phyloP scores from a whole-genome alignment of 495 filamentous ascomycete species.

The Parathielavia appendiculata region DNA sequence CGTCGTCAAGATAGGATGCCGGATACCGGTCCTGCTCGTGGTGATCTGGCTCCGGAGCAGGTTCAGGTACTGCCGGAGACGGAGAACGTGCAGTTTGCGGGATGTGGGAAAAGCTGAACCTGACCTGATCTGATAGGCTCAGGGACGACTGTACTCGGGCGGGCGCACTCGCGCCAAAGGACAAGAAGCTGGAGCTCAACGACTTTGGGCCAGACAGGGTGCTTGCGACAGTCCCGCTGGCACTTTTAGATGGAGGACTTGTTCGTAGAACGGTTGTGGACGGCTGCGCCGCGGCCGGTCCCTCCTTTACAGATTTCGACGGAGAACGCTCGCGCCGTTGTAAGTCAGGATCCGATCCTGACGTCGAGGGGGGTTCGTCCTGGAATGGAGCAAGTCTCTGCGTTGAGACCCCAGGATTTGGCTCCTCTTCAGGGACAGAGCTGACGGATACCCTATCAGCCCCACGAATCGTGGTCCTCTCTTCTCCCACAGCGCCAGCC shows the following conservation, averaged over 20 bases:
- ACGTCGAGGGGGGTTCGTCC: not conserved
- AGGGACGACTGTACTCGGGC: slow-evolving; percentile 12
- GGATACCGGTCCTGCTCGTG: slow-evolving; percentile 22
- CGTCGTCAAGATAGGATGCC: slow-evolving; percentile 23
- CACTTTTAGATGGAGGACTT: not conserved
- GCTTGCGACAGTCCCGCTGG: not conserved
- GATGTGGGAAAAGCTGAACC: slow-evolving; percentile 33
- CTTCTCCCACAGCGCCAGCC: not conserved
- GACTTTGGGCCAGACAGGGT: slow-evolving; percentile 20
- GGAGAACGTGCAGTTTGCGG: slow-evolving; percentile 19
- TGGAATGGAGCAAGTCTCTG: not conserved
- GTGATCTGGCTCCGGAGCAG: not conserved
- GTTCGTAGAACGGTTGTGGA: not conserved
- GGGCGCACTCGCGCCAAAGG: slow-evolving; percentile 24
- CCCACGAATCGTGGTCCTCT: not conserved
- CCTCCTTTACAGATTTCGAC: not conserved
- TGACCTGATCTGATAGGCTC: slow-evolving; percentile 30
- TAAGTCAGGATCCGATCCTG: not conserved
- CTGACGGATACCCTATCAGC: not conserved
- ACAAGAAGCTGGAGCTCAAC: slow-evolving; percentile 14
- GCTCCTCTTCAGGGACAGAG: not conserved
- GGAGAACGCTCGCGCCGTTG: not conserved
- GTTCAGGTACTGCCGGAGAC: slow-evolving; percentile 4
- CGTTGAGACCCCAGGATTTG: not conserved
- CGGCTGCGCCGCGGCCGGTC: not conserved